phyloP scores from a whole-genome alignment of 2,329 filamentous ascomycete species.

The Nigrospora sphaerica region DNA sequence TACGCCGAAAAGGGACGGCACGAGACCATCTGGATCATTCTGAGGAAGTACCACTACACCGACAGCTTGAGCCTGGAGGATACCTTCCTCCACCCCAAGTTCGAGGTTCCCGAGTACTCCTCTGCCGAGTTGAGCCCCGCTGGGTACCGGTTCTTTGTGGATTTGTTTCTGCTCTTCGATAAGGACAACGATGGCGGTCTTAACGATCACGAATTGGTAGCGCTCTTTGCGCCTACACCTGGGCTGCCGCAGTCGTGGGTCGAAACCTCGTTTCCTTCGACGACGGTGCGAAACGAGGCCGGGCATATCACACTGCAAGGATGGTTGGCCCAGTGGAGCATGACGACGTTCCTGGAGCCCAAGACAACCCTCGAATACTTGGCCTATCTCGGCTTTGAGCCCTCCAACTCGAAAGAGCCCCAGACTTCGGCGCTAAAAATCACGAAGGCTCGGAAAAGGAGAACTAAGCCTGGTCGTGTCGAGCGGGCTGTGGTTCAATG shows the following conservation, averaged over 20 bases:
- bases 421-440: constrained; percentile 83
- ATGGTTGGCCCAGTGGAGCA: constrained; percentile 98
- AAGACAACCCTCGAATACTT: constrained; percentile 94
- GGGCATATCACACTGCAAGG: constrained; percentile 94
- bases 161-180: constrained; percentile 89
- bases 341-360: constrained; percentile 96
- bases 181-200: constrained; percentile 96
- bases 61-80: constrained; percentile 91
- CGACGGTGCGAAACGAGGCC: constrained; percentile 89
- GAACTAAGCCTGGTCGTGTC: constrained; percentile 73
- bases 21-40: constrained; percentile 96
- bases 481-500: constrained; percentile 93
- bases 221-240: constrained; percentile 87
- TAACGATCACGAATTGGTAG: constrained; percentile 75
- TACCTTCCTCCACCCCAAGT: constrained; percentile 83
- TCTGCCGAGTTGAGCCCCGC: constrained; percentile 91
- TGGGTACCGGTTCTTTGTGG: constrained; percentile 95
- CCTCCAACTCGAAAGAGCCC: constrained; percentile 64
- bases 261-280: constrained; percentile 84
- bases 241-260: constrained; percentile 82
- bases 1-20: constrained; percentile 97
- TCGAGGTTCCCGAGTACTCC: constrained; percentile 86
- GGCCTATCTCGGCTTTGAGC: constrained; percentile 91
- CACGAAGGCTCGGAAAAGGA: constrained; percentile 83
- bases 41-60: constrained; percentile 92